phyloP scores from a whole-genome alignment of 1,284 basidiomycete species.

The Phaffia rhodozyma region DNA sequence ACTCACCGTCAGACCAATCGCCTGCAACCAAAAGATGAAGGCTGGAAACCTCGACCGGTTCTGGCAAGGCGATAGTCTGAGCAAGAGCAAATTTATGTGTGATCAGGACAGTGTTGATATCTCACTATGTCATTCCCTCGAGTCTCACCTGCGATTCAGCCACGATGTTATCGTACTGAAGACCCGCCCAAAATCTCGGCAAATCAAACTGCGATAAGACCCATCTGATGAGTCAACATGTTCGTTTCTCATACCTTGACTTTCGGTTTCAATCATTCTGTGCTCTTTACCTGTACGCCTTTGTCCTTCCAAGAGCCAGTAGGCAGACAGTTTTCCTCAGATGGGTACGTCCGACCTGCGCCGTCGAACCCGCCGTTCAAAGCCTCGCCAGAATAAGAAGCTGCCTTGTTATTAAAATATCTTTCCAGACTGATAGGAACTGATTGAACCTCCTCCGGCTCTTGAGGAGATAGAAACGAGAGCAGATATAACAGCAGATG shows the following conservation, averaged over 20 bases:
- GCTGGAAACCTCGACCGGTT: background rate
- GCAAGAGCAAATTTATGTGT: background rate
- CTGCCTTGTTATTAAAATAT: conserved; percentile 1
- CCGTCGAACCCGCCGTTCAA: no score
- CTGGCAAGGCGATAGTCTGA: background rate
- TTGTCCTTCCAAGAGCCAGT: background rate
- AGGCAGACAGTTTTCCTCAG: background rate
- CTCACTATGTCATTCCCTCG: background rate
- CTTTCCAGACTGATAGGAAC: background rate
- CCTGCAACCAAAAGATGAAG: conserved; percentile 14
- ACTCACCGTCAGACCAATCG: conserved; percentile 11
- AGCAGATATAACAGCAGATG: background rate
- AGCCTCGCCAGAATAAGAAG: background rate
- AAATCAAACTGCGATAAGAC: background rate
- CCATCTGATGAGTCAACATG: background rate
- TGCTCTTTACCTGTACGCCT: conserved; percentile 5
- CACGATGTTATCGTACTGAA: conserved; percentile 6
- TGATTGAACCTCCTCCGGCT: background rate
- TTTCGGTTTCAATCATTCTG: background rate
- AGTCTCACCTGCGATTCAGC: background rate
- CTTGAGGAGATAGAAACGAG: background rate
- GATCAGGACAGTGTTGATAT: background rate
- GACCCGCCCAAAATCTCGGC: background rate
- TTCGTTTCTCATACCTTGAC: no score
- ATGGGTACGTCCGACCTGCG: no score